These are phyloP conservation scores for Graphium sp. DNA, from an alignment of 2,329 filamentous ascomycete genomes.

Conservation along the genomic window DNA sequence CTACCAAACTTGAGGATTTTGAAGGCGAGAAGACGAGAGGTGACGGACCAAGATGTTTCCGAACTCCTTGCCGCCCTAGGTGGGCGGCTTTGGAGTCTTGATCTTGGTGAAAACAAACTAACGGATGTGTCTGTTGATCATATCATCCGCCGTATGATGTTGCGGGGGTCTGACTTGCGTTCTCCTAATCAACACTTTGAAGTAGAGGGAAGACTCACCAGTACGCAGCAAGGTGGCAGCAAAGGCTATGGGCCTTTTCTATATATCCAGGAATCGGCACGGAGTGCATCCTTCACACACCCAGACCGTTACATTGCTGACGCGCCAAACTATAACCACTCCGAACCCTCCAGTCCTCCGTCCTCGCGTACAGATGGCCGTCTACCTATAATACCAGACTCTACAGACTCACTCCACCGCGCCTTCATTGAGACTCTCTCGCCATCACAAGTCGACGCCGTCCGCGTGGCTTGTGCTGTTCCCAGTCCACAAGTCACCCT, in stretches of 20 bases:
- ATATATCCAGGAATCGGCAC: slow-evolving; percentile 27
- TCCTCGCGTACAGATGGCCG: slow-evolving; percentile 13
- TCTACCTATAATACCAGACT: slow-evolving; percentile 13
- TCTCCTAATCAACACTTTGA: slow-evolving; percentile 17
- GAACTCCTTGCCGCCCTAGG: slow-evolving; percentile 12
- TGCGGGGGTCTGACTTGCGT: not conserved
- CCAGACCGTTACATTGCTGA: slow-evolving; percentile 30
- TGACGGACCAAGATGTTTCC: slow-evolving; percentile 21
- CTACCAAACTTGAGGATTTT: slow-evolving; percentile 32
- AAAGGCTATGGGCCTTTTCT: slow-evolving; percentile 21
- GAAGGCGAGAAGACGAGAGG: slow-evolving; percentile 27
- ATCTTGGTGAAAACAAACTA: slow-evolving; percentile 33
- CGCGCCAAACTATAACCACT: slow-evolving; percentile 20
- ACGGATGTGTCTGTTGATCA: slow-evolving; percentile 26
- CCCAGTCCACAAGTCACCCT: slow-evolving; percentile 16
- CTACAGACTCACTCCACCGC: slow-evolving; percentile 13
- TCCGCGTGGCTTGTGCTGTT: not conserved
- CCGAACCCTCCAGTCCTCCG: not conserved
- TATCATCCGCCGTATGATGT: not conserved
- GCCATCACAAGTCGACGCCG: slow-evolving; percentile 6
- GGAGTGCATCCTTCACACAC: slow-evolving; percentile 25
- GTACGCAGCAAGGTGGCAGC: slow-evolving; percentile 12
- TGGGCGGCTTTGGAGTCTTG: slow-evolving; percentile 35
- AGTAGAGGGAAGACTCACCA: slow-evolving; percentile 26
- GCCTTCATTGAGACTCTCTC: slow-evolving; percentile 9